A percentile compares a stretch with the other conserved stretches of the same genome.
Conservation (phyloP, 2,329 filamentous ascomycete genomes). For the Diaporthe australafricana region DNA sequence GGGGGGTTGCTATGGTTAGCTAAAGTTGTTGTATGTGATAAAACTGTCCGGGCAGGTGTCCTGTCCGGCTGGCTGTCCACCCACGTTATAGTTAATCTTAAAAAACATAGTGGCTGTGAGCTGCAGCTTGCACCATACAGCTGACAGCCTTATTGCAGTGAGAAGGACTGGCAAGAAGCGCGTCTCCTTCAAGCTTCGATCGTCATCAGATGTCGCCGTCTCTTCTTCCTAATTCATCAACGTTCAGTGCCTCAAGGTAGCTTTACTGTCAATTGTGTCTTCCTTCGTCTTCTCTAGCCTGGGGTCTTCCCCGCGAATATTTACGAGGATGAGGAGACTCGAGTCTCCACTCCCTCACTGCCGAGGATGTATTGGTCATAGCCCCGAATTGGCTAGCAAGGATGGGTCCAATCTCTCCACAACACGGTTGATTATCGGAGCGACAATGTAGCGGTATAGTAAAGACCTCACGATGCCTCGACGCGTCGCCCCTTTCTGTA, state of each 20-base stretch:
- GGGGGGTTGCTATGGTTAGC: too few relatives aligned
- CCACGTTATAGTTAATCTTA: too few relatives aligned
- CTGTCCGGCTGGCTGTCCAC: too few relatives aligned
- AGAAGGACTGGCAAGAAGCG: neutral
- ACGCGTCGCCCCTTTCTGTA: neutral
- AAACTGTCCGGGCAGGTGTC: too few relatives aligned
- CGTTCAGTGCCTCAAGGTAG: too few relatives aligned
- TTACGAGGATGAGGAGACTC: neutral
- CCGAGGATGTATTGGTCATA: neutral
- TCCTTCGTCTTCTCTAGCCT: neutral
- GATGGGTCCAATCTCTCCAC: conserved; percentile 11
- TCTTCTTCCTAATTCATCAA: neutral
- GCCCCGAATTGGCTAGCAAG: neutral
- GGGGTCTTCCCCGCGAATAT: conserved; percentile 1
- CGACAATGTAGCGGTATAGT: conserved; percentile 19
- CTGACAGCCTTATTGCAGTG: too few relatives aligned
- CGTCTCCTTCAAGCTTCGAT: neutral
- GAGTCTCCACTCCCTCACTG: conserved; percentile 14
- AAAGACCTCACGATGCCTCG: conserved; percentile 5
- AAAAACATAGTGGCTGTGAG: too few relatives aligned
- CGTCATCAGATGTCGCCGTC: neutral
- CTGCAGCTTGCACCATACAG: too few relatives aligned
- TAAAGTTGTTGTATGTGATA: too few relatives aligned
- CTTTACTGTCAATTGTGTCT: neutral
- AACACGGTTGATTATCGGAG: conserved; percentile 5